Conservation (phyloP, 2,329 filamentous ascomycete genomes). For the Trichoderma afroharzianum region DNA sequence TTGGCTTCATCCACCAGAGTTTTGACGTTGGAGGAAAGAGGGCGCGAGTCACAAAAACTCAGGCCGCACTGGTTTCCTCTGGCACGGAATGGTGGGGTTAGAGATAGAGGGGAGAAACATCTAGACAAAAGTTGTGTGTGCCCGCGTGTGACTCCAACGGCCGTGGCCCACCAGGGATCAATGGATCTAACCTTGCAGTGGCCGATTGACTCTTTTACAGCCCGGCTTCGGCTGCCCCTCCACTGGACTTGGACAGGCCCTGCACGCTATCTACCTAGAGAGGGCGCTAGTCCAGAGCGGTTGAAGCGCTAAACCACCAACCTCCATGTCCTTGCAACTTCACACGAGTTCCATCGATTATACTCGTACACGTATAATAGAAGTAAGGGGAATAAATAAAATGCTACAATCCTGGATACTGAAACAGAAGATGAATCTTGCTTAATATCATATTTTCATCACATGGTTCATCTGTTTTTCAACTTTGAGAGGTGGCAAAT, state of each 20-base stretch:
- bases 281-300: neutral
- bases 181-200: neutral
- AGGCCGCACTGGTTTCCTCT: slow-evolving; percentile 22
- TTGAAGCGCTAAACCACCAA: neutral
- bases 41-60: slow-evolving; percentile 29
- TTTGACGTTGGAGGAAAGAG: slow-evolving; percentile 12
- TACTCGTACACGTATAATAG: neutral
- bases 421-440: neutral
- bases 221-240: slow-evolving; percentile 11
- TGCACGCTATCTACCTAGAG: neutral
- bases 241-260: neutral
- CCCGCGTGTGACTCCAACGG: slow-evolving; percentile 11
- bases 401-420: neutral
- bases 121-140: slow-evolving; percentile 10
- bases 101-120: slow-evolving; percentile 9
- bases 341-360: neutral
- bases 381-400: neutral
- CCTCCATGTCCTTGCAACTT: neutral
- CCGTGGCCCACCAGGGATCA: slow-evolving; percentile 1
- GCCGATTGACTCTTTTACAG: slow-evolving; percentile 12
- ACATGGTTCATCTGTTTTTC: neutral
- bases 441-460: neutral
- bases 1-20: slow-evolving; percentile 29
- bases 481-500: neutral
- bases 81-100: slow-evolving; percentile 21